Base-by-base conservation (phyloP, 1,284 basidiomycete species). In the Stygiomarasmius scandens region DNA sequence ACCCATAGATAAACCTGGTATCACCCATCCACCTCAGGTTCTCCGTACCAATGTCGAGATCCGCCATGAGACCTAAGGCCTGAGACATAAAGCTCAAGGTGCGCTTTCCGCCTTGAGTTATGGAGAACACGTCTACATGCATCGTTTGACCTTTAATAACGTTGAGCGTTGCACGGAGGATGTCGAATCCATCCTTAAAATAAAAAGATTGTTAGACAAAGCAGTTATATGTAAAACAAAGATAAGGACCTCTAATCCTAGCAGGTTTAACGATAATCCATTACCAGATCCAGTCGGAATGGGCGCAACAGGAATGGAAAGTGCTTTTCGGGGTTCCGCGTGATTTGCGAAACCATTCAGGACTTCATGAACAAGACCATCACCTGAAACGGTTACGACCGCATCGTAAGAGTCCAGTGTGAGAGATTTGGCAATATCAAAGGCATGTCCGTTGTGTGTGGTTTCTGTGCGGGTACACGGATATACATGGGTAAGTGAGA, bases 1-100 rank as follows among this genome's bases (percentile, higher is more conserved):
- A 90, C 2, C 96, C 95, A 53, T 88, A 77, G n/a, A 92, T 69
- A 73, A 98, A 99, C 1, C 96, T 87, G 8, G 84, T 79, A 69
- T 95, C 92, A n/a, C 96, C 96, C 84, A 99, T 88, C 87, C 93
- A 97, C 2, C 96, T 85, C 47, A 96, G 71, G 65, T 92, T 76
- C 58, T 98, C 95, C 0, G 95, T 98, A 16, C 93, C 89, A 47
- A 93, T 72, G 70, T 96, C 94, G 25, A 96, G 66, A 66, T 98
- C 95, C 8, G 96, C 94, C 86, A 97, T 93, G 32, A 99, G 79
- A 0, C 96, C 96, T 19, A 95, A 72, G 0, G 92, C 86, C 70
- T 93, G 89, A 0, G 92, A 89, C 78, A 98, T 87, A 79, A 95
- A 98, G 9, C 92, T 93, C 66, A 94, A 84, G n/a, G 81, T 80